Evolutionary conservation across 139 green algal species (phyloP).

Genomic region (Klebsormidium nitens): DNA sequence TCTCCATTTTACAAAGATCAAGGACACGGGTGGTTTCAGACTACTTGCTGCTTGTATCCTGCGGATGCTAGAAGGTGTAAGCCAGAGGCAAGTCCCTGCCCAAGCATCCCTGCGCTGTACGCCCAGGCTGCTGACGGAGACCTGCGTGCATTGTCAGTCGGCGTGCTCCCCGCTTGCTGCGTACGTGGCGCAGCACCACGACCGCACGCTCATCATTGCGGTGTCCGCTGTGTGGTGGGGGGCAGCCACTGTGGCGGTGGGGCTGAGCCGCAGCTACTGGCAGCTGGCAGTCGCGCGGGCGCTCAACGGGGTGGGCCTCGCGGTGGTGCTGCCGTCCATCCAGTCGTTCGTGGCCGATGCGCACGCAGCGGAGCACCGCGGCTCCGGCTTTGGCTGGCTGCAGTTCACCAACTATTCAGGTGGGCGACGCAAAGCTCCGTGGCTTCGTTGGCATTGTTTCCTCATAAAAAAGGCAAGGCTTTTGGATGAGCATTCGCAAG

Average conservation of each 20-base stretch:
- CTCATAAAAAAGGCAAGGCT: too few relatives aligned
- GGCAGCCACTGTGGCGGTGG: neutral
- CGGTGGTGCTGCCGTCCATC: conserved; percentile 9
- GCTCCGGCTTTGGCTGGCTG: conserved; percentile 33
- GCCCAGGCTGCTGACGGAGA: too few relatives aligned
- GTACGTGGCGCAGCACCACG: neutral
- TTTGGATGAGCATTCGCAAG: too few relatives aligned
- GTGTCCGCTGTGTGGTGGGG: neutral
- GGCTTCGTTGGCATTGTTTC: too few relatives aligned
- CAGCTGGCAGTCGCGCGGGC: neutral
- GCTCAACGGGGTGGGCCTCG: conserved; percentile 13
- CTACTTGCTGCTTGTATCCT: too few relatives aligned
- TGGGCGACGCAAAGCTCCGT: too few relatives aligned
- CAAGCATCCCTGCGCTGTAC: too few relatives aligned
- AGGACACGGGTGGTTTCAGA: too few relatives aligned
- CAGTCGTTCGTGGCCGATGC: conserved; percentile 22
- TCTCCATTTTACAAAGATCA: too few relatives aligned
- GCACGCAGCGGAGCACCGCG: neutral
- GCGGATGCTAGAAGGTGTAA: too few relatives aligned
- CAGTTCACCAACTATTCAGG: conserved; percentile 16
- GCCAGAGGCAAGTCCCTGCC: too few relatives aligned
- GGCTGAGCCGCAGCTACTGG: neutral
- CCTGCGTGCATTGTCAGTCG: too few relatives aligned
- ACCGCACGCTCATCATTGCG: neutral
- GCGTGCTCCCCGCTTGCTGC: neutral